Evolutionary conservation across 1,139 yeast species (phyloP), one percentile per base, ranked within the genome.

Genomic region (Kurtzmaniella quercitrusa): DNA sequence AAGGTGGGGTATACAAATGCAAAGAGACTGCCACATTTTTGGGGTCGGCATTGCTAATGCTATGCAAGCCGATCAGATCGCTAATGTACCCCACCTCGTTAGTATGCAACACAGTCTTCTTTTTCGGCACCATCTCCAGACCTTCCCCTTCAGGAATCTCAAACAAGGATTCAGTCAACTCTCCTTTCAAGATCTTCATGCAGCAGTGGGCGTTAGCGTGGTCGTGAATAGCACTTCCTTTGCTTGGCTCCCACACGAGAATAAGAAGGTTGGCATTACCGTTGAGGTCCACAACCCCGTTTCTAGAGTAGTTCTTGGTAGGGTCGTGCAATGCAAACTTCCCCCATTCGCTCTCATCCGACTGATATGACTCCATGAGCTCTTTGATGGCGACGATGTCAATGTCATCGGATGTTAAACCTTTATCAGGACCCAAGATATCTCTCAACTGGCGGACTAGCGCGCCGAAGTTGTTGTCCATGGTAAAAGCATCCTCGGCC

Each of bases 1-100:
- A 82, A 9, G 93, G 91, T 8, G 93, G 90, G 12, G 91, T 84
- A 63, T 85, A 85, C 46, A 85, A 70, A 61, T 85, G 93, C 56
- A 85, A 69, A 33, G 86, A 77, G 9, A 85, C 79, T n/a, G 88
- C 81, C n/a, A 68, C 61, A 34, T 72, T 73, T 36, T 63, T 57
- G 0, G 63, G 51, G 34, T 64, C 59, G 6, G 78, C 77, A 56
- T 85, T 85, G 43, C 71, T 65, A 58, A 85, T 82, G 52, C 77
- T 71, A 62, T 85, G 93, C 46, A 82, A 67, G 0, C 93, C 93
- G 39, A 85, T 72, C 23, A 66, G 65, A 60, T 85, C 93, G 34
- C 79, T 66, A 56, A 85, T 85, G 63, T 85, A 84, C 1, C 87
- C 81, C 25, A 83, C 88, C 37, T 73, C 69, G 51, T 80, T 72